These are phyloP conservation scores for Eruca vesicaria DNA, from an alignment of 441 rosid genomes.

Conservation along the genomic window DNA sequence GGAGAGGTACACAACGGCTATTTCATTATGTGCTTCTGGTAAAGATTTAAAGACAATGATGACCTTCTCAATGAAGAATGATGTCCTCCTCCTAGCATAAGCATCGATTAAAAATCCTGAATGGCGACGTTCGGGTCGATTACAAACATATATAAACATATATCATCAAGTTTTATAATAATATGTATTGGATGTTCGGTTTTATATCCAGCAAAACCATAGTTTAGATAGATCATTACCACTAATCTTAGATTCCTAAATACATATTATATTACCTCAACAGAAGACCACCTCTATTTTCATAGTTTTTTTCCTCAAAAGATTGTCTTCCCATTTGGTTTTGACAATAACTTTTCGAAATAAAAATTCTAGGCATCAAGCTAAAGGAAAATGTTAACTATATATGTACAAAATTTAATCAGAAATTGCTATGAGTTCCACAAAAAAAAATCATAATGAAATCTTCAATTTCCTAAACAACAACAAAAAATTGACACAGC, in stretches of 20 bases:
- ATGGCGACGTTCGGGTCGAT: too few relatives aligned
- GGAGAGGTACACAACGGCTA: too few relatives aligned
- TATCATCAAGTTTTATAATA: too few relatives aligned
- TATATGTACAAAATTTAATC: not conserved
- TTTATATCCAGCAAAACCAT: too few relatives aligned
- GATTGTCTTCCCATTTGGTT: not conserved
- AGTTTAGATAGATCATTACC: too few relatives aligned
- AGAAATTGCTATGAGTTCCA: not conserved
- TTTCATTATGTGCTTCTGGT: too few relatives aligned
- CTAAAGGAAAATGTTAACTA: not conserved
- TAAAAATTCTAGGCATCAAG: not conserved
- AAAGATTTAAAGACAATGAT: too few relatives aligned
- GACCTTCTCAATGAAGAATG: too few relatives aligned
- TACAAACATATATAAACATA: too few relatives aligned
- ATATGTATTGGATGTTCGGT: too few relatives aligned
- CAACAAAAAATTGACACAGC: not conserved
- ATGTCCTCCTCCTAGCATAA: too few relatives aligned
- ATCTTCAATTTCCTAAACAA: not conserved
- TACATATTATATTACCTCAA: not conserved
- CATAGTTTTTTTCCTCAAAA: not conserved
- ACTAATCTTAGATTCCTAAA: not conserved
- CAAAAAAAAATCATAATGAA: not conserved
- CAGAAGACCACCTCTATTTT: not conserved
- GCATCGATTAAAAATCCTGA: too few relatives aligned
- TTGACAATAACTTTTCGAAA: not conserved